These are phyloP conservation scores for Cnidoscolus chayamansa DNA, from an alignment of 441 rosid genomes.

Conservation along the genomic window DNA sequence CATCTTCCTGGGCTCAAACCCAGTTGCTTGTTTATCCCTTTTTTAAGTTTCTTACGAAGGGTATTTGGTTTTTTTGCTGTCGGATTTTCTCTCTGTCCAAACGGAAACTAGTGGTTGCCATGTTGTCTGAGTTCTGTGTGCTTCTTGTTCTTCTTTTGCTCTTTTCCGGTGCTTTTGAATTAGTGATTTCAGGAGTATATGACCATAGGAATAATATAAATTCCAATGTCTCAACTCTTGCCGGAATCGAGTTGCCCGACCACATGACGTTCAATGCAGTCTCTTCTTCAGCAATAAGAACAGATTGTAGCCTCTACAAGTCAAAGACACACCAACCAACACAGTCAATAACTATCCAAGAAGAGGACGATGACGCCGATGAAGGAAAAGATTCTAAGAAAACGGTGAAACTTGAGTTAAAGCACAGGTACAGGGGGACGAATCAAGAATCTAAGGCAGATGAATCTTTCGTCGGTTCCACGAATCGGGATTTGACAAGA, in stretches of 20 bases:
- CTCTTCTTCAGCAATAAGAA: constrained; percentile 46
- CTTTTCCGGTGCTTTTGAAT: constrained; percentile 31
- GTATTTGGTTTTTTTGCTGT: constrained; percentile 11
- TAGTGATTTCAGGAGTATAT: constrained; percentile 31
- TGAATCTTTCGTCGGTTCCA: constrained; percentile 47
- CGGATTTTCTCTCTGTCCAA: constrained; percentile 24
- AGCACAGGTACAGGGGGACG: constrained; percentile 40
- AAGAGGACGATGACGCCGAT: constrained; percentile 14
- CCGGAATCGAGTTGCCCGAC: constrained; percentile 58
- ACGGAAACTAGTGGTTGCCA: constrained; percentile 31
- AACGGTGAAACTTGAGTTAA: constrained; percentile 57
- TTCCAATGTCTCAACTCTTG: constrained; percentile 43
- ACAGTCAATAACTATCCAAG: constrained; percentile 10
- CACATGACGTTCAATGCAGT: constrained; percentile 64
- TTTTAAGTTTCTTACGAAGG: not conserved
- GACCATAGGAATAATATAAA: constrained; percentile 21
- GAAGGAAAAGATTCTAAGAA: constrained; percentile 23
- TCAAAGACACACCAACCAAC: constrained; percentile 31
- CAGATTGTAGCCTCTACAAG: constrained; percentile 52
- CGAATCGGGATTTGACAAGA: constrained; percentile 55
- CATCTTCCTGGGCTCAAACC: not conserved
- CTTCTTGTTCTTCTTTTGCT: constrained; percentile 35
- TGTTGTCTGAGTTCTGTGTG: constrained; percentile 42
- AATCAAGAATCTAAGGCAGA: constrained; percentile 28
- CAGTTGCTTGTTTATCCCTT: not conserved